phyloP scores from a whole-genome alignment of 2,329 filamentous ascomycete species.

The Fusarium anguioides region DNA sequence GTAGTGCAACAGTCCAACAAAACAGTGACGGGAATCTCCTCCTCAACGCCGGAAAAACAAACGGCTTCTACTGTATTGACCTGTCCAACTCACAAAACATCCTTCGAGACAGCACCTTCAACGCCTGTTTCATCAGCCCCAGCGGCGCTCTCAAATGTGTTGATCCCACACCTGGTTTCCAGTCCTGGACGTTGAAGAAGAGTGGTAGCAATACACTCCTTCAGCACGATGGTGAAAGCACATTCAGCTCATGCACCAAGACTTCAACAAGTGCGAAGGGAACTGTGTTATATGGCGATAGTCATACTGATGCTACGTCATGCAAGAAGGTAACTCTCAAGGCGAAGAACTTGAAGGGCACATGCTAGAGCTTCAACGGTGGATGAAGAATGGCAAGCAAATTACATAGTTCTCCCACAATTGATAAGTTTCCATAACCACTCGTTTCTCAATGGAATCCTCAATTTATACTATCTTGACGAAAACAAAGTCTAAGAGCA shows the following conservation, averaged over 20 bases:
- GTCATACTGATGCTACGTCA: slow-evolving; percentile 20
- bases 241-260: slow-evolving; percentile 45
- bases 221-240: slow-evolving; percentile 38
- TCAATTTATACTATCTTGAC: neutral
- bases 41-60: slow-evolving; percentile 38
- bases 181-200: slow-evolving; percentile 45
- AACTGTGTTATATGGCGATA: slow-evolving; percentile 40
- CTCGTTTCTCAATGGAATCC: neutral
- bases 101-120: slow-evolving; percentile 45
- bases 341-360: slow-evolving; percentile 44
- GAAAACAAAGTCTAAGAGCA: neutral
- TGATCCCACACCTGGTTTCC: slow-evolving; percentile 47
- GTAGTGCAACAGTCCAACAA: slow-evolving; percentile 44
- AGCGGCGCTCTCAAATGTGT: slow-evolving; percentile 47
- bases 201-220: slow-evolving; percentile 38
- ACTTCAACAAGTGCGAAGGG: slow-evolving; percentile 31
- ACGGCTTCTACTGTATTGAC: slow-evolving; percentile 50
- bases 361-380: slow-evolving; percentile 38
- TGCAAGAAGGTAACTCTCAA: slow-evolving; percentile 44
- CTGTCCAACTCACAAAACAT: slow-evolving; percentile 39
- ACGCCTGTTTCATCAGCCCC: slow-evolving; percentile 49
- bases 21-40: slow-evolving; percentile 45
- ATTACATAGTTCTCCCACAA: neutral
- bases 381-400: neutral
- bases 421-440: neutral